Evolutionary conservation across 768 basidiomycete genomes (phyloP).

Genomic region (Boletus vermiculosoides): DNA sequence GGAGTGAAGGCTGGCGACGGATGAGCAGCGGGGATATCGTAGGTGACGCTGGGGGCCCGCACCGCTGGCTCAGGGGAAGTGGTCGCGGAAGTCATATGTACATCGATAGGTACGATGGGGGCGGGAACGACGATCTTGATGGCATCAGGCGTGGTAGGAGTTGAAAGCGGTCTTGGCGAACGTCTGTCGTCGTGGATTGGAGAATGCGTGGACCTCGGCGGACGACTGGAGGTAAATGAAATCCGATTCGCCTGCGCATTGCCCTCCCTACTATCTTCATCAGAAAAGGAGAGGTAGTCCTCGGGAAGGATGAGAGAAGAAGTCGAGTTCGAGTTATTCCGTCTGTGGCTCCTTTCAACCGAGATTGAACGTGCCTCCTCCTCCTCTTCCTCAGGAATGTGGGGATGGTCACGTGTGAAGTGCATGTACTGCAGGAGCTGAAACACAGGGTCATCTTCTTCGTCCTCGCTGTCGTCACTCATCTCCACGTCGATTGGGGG

Average conservation of each 20-base stretch:
- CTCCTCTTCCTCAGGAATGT: slow-evolving; percentile 69
- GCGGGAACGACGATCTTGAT: slow-evolving; percentile 23
- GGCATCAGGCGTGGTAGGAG: slow-evolving; percentile 29
- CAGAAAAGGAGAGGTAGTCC: slow-evolving; percentile 6
- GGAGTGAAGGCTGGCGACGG: slow-evolving; percentile 32
- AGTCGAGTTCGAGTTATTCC: slow-evolving; percentile 21
- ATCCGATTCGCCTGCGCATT: slow-evolving; percentile 18
- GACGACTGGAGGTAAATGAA: slow-evolving; percentile 16
- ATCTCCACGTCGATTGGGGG: slow-evolving; percentile 75
- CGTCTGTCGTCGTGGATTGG: slow-evolving; percentile 15
- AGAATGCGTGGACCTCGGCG: slow-evolving; percentile 22
- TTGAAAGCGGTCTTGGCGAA: slow-evolving; percentile 25
- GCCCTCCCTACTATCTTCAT: slow-evolving; percentile 8
- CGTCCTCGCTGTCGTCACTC: slow-evolving; percentile 77
- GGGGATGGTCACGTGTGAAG: slow-evolving; percentile 49
- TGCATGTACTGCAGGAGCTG: slow-evolving; percentile 39
- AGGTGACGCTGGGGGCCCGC: slow-evolving; percentile 22
- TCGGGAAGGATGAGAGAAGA: slow-evolving; percentile 38
- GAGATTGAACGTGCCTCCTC: slow-evolving; percentile 35
- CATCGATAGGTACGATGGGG: slow-evolving; percentile 21
- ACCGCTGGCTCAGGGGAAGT: slow-evolving; percentile 21
- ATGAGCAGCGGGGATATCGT: slow-evolving; percentile 30
- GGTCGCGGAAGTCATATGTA: slow-evolving; percentile 21
- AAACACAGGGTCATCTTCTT: slow-evolving; percentile 48
- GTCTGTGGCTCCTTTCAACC: slow-evolving; percentile 22